phyloP scores from a whole-genome alignment of 805 yeast species.

The Barnettozyma californica region DNA sequence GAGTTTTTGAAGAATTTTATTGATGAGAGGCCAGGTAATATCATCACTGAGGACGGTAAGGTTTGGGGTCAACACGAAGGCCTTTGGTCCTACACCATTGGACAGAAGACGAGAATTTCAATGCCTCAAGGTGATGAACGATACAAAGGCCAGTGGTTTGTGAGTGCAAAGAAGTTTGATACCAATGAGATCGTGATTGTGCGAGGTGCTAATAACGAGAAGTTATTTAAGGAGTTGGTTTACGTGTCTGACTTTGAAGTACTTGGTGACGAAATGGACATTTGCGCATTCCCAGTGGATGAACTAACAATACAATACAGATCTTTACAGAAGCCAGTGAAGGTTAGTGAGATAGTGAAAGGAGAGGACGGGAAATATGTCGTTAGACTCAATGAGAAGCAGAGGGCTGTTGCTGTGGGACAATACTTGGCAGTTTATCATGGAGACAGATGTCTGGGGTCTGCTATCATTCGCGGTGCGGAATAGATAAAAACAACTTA shows the following conservation, averaged over 20 bases:
- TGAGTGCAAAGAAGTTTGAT: constrained; percentile 59
- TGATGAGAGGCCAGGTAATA: constrained; percentile 67
- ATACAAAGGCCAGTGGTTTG: constrained; percentile 81
- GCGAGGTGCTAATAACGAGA: constrained; percentile 55
- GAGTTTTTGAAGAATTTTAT: constrained; percentile 73
- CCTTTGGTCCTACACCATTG: constrained; percentile 92
- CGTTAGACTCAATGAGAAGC: constrained; percentile 38
- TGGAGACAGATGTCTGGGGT: constrained; percentile 63
- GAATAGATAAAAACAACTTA: constrained; percentile 7
- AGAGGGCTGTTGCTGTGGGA: constrained; percentile 84
- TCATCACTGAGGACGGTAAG: constrained; percentile 68
- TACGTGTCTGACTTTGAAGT: constrained; percentile 34
- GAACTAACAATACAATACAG: constrained; percentile 56
- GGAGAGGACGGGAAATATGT: constrained; percentile 15
- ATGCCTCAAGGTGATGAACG: constrained; percentile 87
- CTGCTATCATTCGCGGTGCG: constrained; percentile 36
- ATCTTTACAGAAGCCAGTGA: constrained; percentile 61
- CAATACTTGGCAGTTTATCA: constrained; percentile 76
- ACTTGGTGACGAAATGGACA: constrained; percentile 7
- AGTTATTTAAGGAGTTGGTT: constrained; percentile 43
- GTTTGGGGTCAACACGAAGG: constrained; percentile 84
- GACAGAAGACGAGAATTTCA: constrained; percentile 68
- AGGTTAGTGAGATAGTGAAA: constrained; percentile 26
- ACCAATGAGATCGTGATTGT: constrained; percentile 78
- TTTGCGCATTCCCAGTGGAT: constrained; percentile 8